Evolutionary conservation across 2,329 filamentous ascomycete genomes (phyloP).

Genomic region (Cladosporium phlei): DNA sequence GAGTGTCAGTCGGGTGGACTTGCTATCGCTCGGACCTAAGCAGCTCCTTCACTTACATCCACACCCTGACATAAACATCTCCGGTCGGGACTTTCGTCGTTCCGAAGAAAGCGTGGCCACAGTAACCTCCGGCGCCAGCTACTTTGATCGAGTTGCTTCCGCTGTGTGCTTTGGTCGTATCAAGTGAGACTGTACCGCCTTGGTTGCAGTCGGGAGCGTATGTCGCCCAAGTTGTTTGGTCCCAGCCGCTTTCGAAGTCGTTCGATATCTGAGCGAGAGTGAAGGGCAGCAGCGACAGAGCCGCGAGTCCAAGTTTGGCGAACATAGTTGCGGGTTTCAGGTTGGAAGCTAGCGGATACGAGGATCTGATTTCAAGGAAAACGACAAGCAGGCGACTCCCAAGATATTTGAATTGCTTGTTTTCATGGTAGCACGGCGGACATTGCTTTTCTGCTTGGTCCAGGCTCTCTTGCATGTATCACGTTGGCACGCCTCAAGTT

Average conservation of each 20-base stretch:
- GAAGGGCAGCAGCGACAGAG: conserved; percentile 41
- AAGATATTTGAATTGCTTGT: too few species aligned
- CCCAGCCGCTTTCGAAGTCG: conserved; percentile 56
- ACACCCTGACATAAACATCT: conserved; percentile 54
- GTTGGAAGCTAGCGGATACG: too few species aligned
- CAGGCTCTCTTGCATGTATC: not conserved
- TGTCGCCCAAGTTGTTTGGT: conserved; percentile 53
- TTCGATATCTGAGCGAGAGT: conserved; percentile 51
- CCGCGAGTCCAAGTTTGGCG: conserved; percentile 40
- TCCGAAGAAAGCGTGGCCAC: conserved; percentile 58
- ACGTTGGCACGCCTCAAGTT: not conserved
- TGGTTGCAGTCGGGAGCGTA: conserved; percentile 59
- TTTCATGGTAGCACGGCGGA: too few species aligned
- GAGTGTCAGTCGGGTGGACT: not conserved
- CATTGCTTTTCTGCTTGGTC: not conserved
- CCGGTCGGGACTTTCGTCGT: conserved; percentile 53
- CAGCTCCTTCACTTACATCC: conserved; percentile 48
- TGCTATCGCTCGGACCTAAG: too few species aligned
- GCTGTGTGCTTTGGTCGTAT: conserved; percentile 53
- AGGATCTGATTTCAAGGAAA: not conserved
- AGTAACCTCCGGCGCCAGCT: conserved; percentile 48
- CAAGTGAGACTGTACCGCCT: conserved; percentile 53
- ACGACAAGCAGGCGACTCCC: not conserved
- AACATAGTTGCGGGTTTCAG: conserved; percentile 37
- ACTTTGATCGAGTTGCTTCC: conserved; percentile 54